Base-by-base conservation (phyloP, 768 basidiomycete genomes). In the Tylopilus sp. region DNA sequence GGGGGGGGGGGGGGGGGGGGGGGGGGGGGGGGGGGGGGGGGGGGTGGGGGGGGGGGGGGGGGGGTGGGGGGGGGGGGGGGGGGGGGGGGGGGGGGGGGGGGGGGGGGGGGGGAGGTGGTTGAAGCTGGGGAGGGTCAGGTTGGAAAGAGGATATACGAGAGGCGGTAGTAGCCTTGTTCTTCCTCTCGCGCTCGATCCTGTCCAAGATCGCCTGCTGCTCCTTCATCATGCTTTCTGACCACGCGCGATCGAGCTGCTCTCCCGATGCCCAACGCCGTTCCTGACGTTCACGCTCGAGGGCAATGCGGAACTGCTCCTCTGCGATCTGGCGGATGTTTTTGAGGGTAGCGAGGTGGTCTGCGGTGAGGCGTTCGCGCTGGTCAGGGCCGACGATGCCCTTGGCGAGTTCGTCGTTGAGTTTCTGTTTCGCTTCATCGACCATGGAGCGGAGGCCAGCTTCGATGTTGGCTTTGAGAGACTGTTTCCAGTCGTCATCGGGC, bases 341-440 rank as follows among this genome's bases (percentile, higher is more conserved):
- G 74, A 83, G 75, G 5, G 73, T 62, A 0, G 65, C 58, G 17
- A 67, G 56, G 58, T 77, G 75, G 35, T 80, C 75, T 0, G 61
- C 47, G 57, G 57, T 59, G 31, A 79, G 60, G n/a, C 64, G 67
- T 13, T 75, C 67, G 6, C 75, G 69, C 40, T 67, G 58, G 17
- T 56, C 50, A 3, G 62, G 67, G 36, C 57, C 46, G 50, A 71
- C 58, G 62, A 78, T 54, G 50, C 65, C 60, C 67, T 75, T 66
- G 61, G 73, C 72, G 13, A 88, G 70, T 62, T 81, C 76, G 15
- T 70, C 66, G 31, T 80, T 74, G 33, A 80, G 67, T 51, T 79
- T 80, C 51, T 80, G 75, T 68, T 82, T 82, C 18, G 87, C 80
- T 52, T 85, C 85, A 48, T 82, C 76, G 53, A 86, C 76, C 56